phyloP scores from a whole-genome alignment of 345 rosid genomes.

The Populus simonii region DNA sequence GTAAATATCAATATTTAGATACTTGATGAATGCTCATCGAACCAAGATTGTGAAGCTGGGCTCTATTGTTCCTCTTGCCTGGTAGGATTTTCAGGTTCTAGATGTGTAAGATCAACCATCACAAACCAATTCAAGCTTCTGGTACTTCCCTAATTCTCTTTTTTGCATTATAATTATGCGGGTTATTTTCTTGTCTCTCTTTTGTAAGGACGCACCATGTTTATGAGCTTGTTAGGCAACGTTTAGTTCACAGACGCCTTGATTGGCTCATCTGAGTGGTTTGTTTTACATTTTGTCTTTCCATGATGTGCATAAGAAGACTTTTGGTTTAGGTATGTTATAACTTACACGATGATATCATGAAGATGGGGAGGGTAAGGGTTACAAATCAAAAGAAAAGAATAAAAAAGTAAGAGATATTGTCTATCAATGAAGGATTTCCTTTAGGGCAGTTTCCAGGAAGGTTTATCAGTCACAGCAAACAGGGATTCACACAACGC shows the following conservation, averaged over 20 bases:
- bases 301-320: too few species aligned
- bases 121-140: constrained; percentile 62
- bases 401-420: too few species aligned
- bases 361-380: too few species aligned
- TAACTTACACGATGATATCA: too few species aligned
- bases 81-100: constrained; percentile 44
- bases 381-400: too few species aligned
- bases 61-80: constrained; percentile 55
- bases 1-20: constrained; percentile 16
- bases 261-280: too few species aligned
- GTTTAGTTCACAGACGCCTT: not conserved
- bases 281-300: too few species aligned
- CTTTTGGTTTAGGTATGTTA: too few species aligned
- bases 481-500: not conserved
- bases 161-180: too few species aligned
- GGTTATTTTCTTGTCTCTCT: not conserved
- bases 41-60: constrained; percentile 61
- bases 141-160: constrained; percentile 25
- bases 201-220: not conserved
- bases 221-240: not conserved
- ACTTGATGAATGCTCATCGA: constrained; percentile 48
- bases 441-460: not conserved
- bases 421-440: not conserved
- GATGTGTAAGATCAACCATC: constrained; percentile 51
- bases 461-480: not conserved